Conservation (phyloP, 768 basidiomycete genomes). For the Pleurotus sapidus region DNA sequence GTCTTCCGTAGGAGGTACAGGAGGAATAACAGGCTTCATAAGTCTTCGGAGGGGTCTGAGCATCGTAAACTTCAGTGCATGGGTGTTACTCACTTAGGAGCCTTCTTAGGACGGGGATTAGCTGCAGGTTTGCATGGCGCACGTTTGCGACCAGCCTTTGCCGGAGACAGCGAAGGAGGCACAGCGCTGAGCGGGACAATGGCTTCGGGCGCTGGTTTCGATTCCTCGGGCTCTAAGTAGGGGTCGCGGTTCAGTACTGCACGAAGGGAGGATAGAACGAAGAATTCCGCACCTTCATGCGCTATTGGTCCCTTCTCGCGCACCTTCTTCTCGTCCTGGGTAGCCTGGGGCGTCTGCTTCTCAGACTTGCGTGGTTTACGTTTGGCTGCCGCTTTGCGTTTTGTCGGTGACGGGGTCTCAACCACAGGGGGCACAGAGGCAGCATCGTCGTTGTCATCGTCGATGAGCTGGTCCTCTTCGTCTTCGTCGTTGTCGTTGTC, state of each 20-base stretch:
- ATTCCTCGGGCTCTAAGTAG: slow-evolving; percentile 28
- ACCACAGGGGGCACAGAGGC: slow-evolving; percentile 28
- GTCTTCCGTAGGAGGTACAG: background rate
- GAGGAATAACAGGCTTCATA: background rate
- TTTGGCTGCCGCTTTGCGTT: slow-evolving; percentile 6
- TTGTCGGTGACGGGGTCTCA: slow-evolving; percentile 23
- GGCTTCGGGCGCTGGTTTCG: slow-evolving; percentile 13
- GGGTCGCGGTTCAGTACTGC: slow-evolving; percentile 38
- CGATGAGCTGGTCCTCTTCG: slow-evolving; percentile 79
- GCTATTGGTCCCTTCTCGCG: slow-evolving; percentile 36
- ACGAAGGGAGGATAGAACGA: slow-evolving; percentile 38
- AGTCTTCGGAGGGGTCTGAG: background rate
- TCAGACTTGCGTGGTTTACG: slow-evolving; percentile 8
- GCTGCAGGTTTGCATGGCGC: background rate
- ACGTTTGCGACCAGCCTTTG: background rate
- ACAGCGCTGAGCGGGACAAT: slow-evolving; percentile 10
- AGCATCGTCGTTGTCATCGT: slow-evolving; percentile 56
- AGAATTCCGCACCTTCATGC: slow-evolving; percentile 31
- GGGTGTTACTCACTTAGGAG: background rate
- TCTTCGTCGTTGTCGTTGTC: slow-evolving; percentile 66
- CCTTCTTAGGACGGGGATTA: slow-evolving; percentile 3
- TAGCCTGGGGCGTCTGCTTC: slow-evolving; percentile 16
- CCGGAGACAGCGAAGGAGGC: slow-evolving; percentile 11
- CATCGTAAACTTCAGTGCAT: background rate
- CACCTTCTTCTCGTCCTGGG: slow-evolving; percentile 38